Evolutionary conservation across 352 stramenopile species (phyloP).

Genomic region (Phytophthora brassicae): DNA sequence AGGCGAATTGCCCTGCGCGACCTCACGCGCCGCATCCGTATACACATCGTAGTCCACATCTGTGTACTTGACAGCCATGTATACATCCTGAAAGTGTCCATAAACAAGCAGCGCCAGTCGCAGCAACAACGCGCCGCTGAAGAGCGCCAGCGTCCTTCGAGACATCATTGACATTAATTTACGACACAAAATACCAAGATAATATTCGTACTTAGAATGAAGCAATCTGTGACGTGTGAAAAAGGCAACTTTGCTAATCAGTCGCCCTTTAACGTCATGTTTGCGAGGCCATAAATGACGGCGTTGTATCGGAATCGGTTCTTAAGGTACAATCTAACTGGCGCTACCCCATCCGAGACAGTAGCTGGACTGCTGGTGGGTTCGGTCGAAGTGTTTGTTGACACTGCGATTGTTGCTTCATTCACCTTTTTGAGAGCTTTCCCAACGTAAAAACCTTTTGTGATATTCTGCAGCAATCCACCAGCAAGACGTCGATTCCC

Average conservation of each 20-base stretch:
- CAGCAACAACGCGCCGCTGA: constrained; percentile 53
- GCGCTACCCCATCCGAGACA: background rate
- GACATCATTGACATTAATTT: constrained; percentile 15
- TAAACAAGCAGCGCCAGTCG: constrained; percentile 73
- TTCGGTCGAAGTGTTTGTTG: background rate
- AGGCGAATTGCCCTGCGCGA: constrained; percentile 87
- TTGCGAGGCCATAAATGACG: constrained; percentile 65
- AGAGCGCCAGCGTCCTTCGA: constrained; percentile 37
- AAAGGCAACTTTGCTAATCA: constrained; percentile 26
- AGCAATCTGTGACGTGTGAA: constrained; percentile 22
- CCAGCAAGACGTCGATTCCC: constrained; percentile 65
- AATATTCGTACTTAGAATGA: constrained; percentile 16
- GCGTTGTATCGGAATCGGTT: constrained; percentile 72
- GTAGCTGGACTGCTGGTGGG: constrained; percentile 1
- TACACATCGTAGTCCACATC: constrained; percentile 99
- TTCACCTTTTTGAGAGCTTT: constrained; percentile 63
- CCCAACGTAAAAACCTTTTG: constrained; percentile 55
- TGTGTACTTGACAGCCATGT: constrained; percentile 94
- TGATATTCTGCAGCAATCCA: constrained; percentile 47
- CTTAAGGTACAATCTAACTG: constrained; percentile 54
- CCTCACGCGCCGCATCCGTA: constrained; percentile 93
- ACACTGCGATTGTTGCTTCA: constrained; percentile 31
- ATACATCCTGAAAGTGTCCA: constrained; percentile 71
- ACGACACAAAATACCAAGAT: too few species aligned
- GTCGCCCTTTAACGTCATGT: constrained; percentile 52